Percentiles rank a stretch among this genome's conserved stretches.
Conservation (phyloP, 305 asterid genomes). For the Rubia tinctorum region DNA sequence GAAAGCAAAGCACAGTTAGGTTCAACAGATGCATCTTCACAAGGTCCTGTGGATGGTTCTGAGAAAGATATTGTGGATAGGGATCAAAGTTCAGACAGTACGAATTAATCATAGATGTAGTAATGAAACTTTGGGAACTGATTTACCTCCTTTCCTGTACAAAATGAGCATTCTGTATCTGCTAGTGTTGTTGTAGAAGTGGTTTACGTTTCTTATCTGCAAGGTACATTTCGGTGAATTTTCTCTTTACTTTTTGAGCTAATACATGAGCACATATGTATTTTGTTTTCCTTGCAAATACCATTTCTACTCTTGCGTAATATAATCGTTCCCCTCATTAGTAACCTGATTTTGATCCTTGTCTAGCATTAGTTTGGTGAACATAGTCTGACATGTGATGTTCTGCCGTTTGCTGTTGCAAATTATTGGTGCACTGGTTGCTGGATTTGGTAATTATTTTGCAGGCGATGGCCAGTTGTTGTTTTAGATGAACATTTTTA, state of each 20-base stretch:
- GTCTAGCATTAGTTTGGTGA: neutral
- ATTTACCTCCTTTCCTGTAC: neutral
- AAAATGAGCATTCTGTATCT: neutral
- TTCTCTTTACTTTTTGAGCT: neutral
- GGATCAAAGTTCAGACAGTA: constrained; percentile 38
- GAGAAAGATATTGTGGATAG: constrained; percentile 23
- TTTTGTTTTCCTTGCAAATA: neutral
- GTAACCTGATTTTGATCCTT: too few species aligned
- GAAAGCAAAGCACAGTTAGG: constrained; percentile 27
- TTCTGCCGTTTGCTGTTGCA: neutral
- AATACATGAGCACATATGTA: neutral
- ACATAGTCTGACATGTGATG: neutral
- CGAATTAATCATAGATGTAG: constrained; percentile 26
- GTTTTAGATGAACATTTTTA: neutral
- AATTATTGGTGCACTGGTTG: neutral
- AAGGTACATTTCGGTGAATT: neutral
- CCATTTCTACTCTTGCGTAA: neutral
- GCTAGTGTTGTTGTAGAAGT: constrained; percentile 6
- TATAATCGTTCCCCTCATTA: neutral
- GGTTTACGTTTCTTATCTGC: neutral
- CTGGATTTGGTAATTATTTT: neutral
- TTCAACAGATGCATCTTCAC: constrained; percentile 26
- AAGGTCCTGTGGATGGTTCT: constrained; percentile 26
- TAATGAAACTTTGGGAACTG: neutral
- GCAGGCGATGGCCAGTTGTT: neutral